Percentiles rank a stretch among this genome's conserved stretches.
Evolutionary conservation across 192 early-diverging fungal genomes (phyloP).

Genomic region (Allomyces macrogynus): DNA sequence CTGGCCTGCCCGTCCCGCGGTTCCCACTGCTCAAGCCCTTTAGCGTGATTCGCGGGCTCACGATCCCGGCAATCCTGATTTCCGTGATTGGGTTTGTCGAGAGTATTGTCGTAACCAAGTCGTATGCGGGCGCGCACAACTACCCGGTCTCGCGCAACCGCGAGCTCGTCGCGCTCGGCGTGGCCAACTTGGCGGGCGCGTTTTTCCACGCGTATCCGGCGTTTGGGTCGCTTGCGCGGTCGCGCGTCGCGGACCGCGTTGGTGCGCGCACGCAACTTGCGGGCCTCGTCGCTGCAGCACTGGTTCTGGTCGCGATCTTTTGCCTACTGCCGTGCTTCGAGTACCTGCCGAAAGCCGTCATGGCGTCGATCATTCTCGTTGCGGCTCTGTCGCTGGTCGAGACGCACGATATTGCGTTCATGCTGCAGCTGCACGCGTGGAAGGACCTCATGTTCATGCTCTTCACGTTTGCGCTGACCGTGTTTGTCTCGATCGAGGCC

Average conservation of each 20-base stretch:
- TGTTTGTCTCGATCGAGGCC: constrained; percentile 71
- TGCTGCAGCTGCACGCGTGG: constrained; percentile 59
- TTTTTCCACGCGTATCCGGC: constrained; percentile 59
- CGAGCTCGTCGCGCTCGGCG: constrained; percentile 85
- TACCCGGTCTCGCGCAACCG: constrained; percentile 86
- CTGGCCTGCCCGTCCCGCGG: constrained; percentile 28
- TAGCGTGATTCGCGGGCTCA: constrained; percentile 38
- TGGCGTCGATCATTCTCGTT: constrained; percentile 62
- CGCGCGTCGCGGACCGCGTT: constrained; percentile 79
- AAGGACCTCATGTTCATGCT: constrained; percentile 62
- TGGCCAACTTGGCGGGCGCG: constrained; percentile 65
- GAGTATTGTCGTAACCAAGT: constrained; percentile 82
- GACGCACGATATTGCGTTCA: constrained; percentile 56
- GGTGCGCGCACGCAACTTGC: constrained; percentile 79
- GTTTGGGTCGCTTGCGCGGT: constrained; percentile 79
- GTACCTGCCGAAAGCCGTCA: constrained; percentile 61
- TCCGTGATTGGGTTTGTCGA: constrained; percentile 96
- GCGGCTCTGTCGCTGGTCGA: constrained; percentile 62
- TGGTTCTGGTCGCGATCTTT: constrained; percentile 62
- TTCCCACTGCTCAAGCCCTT: constrained; percentile 37
- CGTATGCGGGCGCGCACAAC: constrained; percentile 76
- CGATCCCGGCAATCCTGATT: constrained; percentile 70
- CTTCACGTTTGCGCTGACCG: constrained; percentile 77
- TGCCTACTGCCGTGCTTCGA: constrained; percentile 65
- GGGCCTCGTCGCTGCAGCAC: constrained; percentile 52